Conservation (phyloP, 208 protist species). For the Trypanosoma brucei region DNA sequence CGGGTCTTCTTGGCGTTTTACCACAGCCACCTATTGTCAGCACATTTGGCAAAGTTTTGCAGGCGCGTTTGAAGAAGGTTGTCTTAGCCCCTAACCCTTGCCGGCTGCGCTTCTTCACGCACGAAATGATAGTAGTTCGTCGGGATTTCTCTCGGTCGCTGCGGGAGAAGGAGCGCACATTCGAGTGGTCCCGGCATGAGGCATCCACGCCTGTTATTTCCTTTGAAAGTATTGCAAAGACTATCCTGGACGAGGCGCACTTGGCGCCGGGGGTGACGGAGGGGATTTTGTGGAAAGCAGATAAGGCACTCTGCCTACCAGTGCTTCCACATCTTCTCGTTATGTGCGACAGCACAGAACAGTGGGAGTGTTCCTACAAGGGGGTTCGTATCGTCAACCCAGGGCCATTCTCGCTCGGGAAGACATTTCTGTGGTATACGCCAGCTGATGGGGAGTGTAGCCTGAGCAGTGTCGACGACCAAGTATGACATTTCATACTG, state of each 20-base stretch:
- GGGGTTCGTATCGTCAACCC: constrained; percentile 81
- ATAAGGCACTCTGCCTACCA: constrained; percentile 67
- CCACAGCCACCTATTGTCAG: constrained; percentile 69
- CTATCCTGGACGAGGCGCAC: constrained; percentile 77
- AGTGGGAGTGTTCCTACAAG: constrained; percentile 88
- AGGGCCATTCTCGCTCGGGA: constrained; percentile 66
- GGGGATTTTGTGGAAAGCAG: constrained; percentile 67
- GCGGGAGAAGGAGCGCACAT: constrained; percentile 43
- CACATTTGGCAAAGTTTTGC: constrained; percentile 44
- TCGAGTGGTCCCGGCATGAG: constrained; percentile 10
- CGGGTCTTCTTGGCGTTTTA: constrained; percentile 58
- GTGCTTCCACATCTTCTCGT: constrained; percentile 78
- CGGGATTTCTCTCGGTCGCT: constrained; percentile 70
- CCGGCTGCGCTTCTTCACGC: constrained; percentile 80
- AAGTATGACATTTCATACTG: neutral
- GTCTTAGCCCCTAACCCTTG: constrained; percentile 79
- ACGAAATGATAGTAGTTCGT: constrained; percentile 76
- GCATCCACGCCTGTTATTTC: constrained; percentile 8
- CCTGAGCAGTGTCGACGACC: constrained; percentile 62
- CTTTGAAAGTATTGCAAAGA: constrained; percentile 82
- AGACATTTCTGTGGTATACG: constrained; percentile 89
- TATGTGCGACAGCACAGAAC: constrained; percentile 84
- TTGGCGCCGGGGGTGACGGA: constrained; percentile 56
- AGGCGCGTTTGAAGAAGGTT: constrained; percentile 54
- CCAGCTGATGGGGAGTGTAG: constrained; percentile 79